phyloP scores from a whole-genome alignment of 2,329 filamentous ascomycete species.

The Aspergillus amoenus region DNA sequence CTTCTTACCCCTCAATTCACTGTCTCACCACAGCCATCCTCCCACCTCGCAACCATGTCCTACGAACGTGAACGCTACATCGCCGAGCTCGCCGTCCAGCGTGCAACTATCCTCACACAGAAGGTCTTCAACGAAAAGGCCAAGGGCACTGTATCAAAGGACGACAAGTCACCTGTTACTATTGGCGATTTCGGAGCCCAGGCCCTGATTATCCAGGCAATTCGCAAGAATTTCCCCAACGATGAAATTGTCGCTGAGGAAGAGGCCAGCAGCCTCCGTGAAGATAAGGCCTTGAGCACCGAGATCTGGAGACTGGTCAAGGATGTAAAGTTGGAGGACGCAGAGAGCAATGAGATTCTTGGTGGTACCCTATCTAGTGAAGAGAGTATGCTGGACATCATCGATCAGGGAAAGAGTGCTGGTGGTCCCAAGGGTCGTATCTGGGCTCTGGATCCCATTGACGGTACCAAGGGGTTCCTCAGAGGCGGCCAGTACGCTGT shows the following conservation, averaged over 20 bases:
- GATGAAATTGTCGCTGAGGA: conserved; percentile 96
- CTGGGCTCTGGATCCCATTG: conserved; percentile 96
- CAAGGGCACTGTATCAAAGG: conserved; percentile 91
- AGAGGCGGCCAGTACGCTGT: conserved; percentile 96
- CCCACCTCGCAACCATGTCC: conserved; percentile 37
- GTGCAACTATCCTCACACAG: conserved; percentile 73
- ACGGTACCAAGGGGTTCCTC: conserved; percentile 96
- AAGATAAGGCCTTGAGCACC: conserved; percentile 66
- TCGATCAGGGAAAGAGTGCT: conserved; percentile 53
- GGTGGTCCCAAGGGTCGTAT: conserved; percentile 58
- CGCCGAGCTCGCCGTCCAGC: conserved; percentile 84
- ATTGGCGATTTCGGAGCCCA: conserved; percentile 98
- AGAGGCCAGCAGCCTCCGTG: conserved; percentile 76
- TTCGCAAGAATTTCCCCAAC: conserved; percentile 82
- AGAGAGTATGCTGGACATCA: conserved; percentile 60
- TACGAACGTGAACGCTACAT: conserved; percentile 79
- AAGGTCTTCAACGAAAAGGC: conserved; percentile 82
- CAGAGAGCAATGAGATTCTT: conserved; percentile 63
- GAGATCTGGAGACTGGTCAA: conserved; percentile 84
- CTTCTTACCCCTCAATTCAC: conserved; percentile 30
- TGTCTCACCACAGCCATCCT: conserved; percentile 19
- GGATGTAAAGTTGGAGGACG: conserved; percentile 67
- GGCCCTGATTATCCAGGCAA: conserved; percentile 88
- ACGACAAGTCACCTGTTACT: conserved; percentile 94
- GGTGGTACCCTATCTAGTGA: conserved; percentile 67